Conservation (phyloP, 2,329 filamentous ascomycete genomes). For the Cryoendolithus antarcticus region DNA sequence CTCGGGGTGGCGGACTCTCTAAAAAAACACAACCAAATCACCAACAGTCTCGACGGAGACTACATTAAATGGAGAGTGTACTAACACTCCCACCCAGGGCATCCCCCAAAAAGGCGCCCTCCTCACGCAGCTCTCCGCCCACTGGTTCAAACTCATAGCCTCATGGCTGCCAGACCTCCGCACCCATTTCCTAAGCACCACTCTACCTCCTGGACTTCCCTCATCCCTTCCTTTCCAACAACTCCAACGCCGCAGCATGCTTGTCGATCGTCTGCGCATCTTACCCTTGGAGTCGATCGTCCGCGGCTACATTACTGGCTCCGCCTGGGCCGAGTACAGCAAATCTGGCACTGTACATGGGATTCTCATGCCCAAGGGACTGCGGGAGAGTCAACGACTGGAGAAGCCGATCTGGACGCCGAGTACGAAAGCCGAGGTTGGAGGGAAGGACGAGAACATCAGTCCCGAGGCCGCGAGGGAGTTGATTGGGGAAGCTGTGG, state of each 20-base stretch:
- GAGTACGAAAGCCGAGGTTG: constrained; percentile 71
- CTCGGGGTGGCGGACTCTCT: too few relatives aligned
- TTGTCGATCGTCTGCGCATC: constrained; percentile 59
- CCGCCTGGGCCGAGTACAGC: constrained; percentile 69
- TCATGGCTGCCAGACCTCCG: constrained; percentile 45
- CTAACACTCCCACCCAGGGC: constrained; percentile 27
- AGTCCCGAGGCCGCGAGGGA: constrained; percentile 49
- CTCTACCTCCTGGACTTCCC: constrained; percentile 42
- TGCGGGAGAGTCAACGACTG: constrained; percentile 45
- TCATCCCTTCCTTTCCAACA: constrained; percentile 6
- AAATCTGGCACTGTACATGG: constrained; percentile 68
- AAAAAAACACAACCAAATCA: too few relatives aligned
- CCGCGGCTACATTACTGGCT: constrained; percentile 81
- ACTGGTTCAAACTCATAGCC: constrained; percentile 55
- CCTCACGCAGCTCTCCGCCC: constrained; percentile 52
- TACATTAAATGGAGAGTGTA: too few relatives aligned
- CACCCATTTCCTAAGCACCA: constrained; percentile 51
- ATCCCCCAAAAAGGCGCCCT: constrained; percentile 56
- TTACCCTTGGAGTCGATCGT: constrained; percentile 75
- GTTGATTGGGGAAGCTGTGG: constrained; percentile 55
- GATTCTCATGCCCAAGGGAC: constrained; percentile 52
- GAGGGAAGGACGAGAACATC: constrained; percentile 78
- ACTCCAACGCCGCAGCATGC: constrained; percentile 58
- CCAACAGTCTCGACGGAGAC: too few relatives aligned
- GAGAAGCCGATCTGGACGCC: constrained; percentile 66